Conservation (phyloP, 352 stramenopile species). For the Globisporangium cylindrosporum region DNA sequence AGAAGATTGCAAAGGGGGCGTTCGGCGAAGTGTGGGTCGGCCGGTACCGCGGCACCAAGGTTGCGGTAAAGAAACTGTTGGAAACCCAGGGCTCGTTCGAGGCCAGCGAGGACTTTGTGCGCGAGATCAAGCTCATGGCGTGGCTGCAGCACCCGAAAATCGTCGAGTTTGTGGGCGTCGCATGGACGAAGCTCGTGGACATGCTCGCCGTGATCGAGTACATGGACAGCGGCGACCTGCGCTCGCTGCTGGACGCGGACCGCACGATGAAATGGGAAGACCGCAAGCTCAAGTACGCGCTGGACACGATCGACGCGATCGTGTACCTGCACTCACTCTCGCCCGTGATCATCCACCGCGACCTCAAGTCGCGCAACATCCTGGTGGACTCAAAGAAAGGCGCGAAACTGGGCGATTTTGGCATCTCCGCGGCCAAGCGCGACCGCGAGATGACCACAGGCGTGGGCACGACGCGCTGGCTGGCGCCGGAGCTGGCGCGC, state of each 20-base stretch:
- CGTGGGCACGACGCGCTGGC: constrained; percentile 61
- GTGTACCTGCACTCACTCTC: constrained; percentile 68
- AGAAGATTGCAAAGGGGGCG: constrained; percentile 63
- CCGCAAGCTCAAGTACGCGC: constrained; percentile 49
- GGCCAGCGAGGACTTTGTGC: constrained; percentile 58
- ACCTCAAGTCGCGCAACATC: constrained; percentile 76
- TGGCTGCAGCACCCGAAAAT: constrained; percentile 70
- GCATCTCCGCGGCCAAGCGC: constrained; percentile 53
- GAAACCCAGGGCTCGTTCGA: constrained; percentile 43
- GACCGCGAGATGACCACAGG: constrained; percentile 58
- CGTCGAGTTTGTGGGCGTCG: constrained; percentile 67
- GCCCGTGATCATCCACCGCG: constrained; percentile 64
- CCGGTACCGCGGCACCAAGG: constrained; percentile 49
- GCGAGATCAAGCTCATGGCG: constrained; percentile 69
- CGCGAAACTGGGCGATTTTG: constrained; percentile 69
- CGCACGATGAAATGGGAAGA: constrained; percentile 28
- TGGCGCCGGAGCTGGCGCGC: constrained; percentile 61
- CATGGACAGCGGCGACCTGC: constrained; percentile 66
- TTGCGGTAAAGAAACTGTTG: constrained; percentile 61
- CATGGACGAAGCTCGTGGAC: constrained; percentile 64
- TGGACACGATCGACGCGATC: constrained; percentile 64
- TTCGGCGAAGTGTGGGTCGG: constrained; percentile 77
- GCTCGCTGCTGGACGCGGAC: constrained; percentile 43
- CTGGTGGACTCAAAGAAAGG: constrained; percentile 57
- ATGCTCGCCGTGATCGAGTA: constrained; percentile 70